These are phyloP conservation scores for Moelleriella libera DNA, from an alignment of 2,329 filamentous ascomycete genomes.

Conservation along the genomic window DNA sequence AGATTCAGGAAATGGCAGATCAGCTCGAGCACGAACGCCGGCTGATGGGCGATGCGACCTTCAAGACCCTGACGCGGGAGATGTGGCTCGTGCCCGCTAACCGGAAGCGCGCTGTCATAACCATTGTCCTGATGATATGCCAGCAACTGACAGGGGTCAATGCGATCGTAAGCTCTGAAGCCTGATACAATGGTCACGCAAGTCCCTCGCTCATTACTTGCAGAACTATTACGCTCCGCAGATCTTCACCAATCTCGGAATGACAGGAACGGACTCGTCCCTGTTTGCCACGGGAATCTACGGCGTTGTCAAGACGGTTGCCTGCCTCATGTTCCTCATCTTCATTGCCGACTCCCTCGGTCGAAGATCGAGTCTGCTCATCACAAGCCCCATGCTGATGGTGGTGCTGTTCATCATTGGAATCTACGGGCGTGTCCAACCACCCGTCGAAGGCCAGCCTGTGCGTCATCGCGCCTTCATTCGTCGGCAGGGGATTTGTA, in stretches of 20 bases:
- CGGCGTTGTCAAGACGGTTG: conserved; percentile 54
- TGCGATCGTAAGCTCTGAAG: conserved; percentile 25
- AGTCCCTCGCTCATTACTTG: neutral
- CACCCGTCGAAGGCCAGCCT: conserved; percentile 34
- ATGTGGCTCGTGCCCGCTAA: conserved; percentile 48
- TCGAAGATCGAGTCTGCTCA: conserved; percentile 43
- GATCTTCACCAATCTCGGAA: conserved; percentile 53
- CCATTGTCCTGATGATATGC: conserved; percentile 47
- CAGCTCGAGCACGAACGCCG: conserved; percentile 49
- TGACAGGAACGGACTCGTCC: conserved; percentile 38
- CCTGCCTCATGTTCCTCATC: conserved; percentile 49
- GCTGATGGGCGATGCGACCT: conserved; percentile 36
- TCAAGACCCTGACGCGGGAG: conserved; percentile 46
- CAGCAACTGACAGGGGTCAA: conserved; percentile 58
- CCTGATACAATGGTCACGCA: neutral
- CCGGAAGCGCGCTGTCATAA: conserved; percentile 49
- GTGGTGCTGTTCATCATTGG: conserved; percentile 55
- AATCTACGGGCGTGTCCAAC: conserved; percentile 51
- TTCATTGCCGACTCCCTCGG: conserved; percentile 58
- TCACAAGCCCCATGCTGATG: conserved; percentile 49
- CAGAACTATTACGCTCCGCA: conserved; percentile 54
- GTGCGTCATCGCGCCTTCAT: conserved; percentile 14
- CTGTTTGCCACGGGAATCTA: conserved; percentile 65
- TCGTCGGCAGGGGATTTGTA: too few relatives aligned
- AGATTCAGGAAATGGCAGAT: conserved; percentile 45